These are phyloP conservation scores for Elsinoe ampelina DNA, from an alignment of 2,329 filamentous ascomycete genomes.

Conservation along the genomic window DNA sequence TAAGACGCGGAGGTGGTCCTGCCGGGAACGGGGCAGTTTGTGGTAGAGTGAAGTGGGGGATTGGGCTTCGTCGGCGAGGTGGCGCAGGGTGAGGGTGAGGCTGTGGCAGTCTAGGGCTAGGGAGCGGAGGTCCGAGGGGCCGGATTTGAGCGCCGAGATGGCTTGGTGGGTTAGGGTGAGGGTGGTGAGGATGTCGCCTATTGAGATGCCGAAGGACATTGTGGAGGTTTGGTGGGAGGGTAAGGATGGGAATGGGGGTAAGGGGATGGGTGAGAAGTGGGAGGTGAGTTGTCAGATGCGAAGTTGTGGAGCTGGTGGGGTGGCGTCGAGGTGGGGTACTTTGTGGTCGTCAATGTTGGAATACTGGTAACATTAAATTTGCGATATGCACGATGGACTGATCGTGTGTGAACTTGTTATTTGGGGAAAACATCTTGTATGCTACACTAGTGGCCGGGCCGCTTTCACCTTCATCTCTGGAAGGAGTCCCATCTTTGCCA, in stretches of 20 bases:
- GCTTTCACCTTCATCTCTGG: conserved; percentile 26
- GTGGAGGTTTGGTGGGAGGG: background rate
- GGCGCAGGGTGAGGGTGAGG: background rate
- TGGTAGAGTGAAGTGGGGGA: background rate
- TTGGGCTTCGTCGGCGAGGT: background rate
- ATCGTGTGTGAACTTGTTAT: too few species aligned
- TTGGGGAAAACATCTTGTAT: background rate
- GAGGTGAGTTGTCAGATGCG: too few species aligned
- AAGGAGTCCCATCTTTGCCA: conserved; percentile 36
- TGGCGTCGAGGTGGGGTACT: too few species aligned
- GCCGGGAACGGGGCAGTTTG: background rate
- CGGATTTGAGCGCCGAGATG: background rate
- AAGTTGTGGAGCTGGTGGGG: too few species aligned
- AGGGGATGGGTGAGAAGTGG: too few species aligned
- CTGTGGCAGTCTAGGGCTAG: background rate
- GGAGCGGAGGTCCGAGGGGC: background rate
- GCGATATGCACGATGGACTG: too few species aligned
- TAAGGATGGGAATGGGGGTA: too few species aligned
- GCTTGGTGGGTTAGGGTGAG: background rate
- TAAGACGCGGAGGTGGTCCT: background rate
- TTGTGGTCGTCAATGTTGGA: too few species aligned
- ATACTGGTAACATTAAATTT: too few species aligned
- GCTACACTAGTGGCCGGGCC: background rate
- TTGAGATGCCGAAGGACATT: background rate
- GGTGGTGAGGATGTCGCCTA: background rate